These are phyloP conservation scores for Calophaca sinica DNA, from an alignment of 306 rosid genomes.

Conservation along the genomic window DNA sequence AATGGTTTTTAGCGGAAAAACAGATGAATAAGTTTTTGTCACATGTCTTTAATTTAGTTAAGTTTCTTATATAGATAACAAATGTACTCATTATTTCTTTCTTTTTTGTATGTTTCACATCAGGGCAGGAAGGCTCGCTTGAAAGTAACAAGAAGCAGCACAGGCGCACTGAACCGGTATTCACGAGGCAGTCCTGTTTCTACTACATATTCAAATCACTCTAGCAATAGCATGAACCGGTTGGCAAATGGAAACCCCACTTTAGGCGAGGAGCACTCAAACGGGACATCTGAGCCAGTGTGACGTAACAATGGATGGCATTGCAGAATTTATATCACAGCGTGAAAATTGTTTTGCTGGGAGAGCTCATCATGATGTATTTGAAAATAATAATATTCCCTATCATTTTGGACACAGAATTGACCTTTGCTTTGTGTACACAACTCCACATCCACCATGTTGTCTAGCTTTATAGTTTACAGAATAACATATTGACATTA, in stretches of 20 bases:
- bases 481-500: not conserved
- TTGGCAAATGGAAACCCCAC: slow-evolving; percentile 75
- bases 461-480: not conserved
- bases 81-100: not conserved
- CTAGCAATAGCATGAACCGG: slow-evolving; percentile 59
- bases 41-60: no score
- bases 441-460: slow-evolving; percentile 6
- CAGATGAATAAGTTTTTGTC: no score
- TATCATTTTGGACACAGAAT: slow-evolving; percentile 11
- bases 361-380: slow-evolving; percentile 18
- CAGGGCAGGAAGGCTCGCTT: slow-evolving; percentile 98
- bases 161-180: slow-evolving; percentile 76
- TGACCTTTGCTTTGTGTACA: not conserved
- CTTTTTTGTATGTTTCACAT: not conserved
- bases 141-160: slow-evolving; percentile 91
- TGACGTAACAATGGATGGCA: slow-evolving; percentile 30
- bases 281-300: slow-evolving; percentile 61
- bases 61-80: no score
- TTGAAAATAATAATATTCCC: not conserved
- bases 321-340: slow-evolving; percentile 23
- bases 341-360: slow-evolving; percentile 32
- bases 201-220: slow-evolving; percentile 59
- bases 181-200: slow-evolving; percentile 75
- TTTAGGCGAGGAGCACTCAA: slow-evolving; percentile 78
- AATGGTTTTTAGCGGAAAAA: no score